Conservation (phyloP, 768 basidiomycete genomes). For the Xerocomus potaroensis region DNA sequence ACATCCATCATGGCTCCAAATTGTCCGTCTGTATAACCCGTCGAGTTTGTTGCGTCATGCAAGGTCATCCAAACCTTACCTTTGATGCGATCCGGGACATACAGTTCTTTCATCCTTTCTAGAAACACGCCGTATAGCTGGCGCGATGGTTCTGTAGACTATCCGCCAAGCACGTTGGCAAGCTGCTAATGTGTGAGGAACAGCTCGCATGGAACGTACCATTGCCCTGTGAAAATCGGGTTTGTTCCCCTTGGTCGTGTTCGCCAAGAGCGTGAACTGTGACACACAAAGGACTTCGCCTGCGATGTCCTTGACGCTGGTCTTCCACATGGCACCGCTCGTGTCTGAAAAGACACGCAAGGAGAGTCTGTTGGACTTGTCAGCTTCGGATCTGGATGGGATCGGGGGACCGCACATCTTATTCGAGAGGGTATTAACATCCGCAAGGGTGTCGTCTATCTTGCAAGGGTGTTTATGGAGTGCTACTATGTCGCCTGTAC, state of each 20-base stretch:
- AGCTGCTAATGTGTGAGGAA: not conserved
- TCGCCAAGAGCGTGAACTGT: constrained; percentile 88
- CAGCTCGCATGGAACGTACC: constrained; percentile 47
- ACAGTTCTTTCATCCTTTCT: constrained; percentile 57
- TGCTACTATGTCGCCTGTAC: not conserved
- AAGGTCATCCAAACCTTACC: constrained; percentile 38
- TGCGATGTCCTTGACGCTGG: constrained; percentile 78
- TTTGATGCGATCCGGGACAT: constrained; percentile 74
- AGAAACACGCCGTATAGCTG: constrained; percentile 71
- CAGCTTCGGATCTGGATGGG: not conserved
- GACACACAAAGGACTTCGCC: constrained; percentile 94
- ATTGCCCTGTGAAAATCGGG: constrained; percentile 93
- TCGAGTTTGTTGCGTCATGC: not conserved
- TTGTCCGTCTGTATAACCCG: constrained; percentile 66
- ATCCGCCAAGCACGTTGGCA: not conserved
- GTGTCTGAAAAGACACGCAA: constrained; percentile 69
- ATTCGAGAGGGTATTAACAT: constrained; percentile 68
- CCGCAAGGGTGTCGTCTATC: constrained; percentile 75
- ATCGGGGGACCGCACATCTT: constrained; percentile 57
- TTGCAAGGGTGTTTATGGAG: constrained; percentile 20
- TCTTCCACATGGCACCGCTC: constrained; percentile 76
- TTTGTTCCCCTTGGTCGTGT: constrained; percentile 83
- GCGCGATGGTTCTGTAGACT: constrained; percentile 67
- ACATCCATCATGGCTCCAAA: constrained; percentile 99
- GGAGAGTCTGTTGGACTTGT: constrained; percentile 46